Evolutionary conservation across 2,329 filamentous ascomycete species (phyloP).

Genomic region (Colletotrichum scovillei): DNA sequence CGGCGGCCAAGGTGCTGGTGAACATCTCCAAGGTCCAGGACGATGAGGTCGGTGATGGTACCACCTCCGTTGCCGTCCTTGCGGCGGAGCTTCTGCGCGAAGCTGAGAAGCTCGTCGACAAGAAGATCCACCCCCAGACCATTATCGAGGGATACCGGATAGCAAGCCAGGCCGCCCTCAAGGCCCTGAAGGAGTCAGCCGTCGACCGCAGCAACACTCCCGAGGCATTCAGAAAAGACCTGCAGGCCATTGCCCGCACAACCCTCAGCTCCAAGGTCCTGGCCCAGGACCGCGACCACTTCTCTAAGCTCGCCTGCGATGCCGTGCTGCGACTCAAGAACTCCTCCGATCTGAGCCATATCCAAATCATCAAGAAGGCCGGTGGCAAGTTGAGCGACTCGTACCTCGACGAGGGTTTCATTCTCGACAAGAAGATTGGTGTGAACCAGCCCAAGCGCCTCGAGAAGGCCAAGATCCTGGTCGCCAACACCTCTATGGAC

Average conservation of each 20-base stretch:
- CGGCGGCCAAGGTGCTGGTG: slow-evolving; percentile 96
- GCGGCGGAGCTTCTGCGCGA: slow-evolving; percentile 95
- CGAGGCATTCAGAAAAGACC: slow-evolving; percentile 87
- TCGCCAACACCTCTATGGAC: slow-evolving; percentile 99
- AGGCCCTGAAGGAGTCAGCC: slow-evolving; percentile 84
- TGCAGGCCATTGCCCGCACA: slow-evolving; percentile 90
- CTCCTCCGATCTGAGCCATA: slow-evolving; percentile 94
- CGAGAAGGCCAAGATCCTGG: slow-evolving; percentile 97
- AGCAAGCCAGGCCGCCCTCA: slow-evolving; percentile 89
- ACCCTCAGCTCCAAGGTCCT: slow-evolving; percentile 98
- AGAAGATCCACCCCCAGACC: slow-evolving; percentile 99
- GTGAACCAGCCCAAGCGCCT: slow-evolving; percentile 98
- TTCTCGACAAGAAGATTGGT: slow-evolving; percentile 98
- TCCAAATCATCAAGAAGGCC: slow-evolving; percentile 99
- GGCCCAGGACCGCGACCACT: slow-evolving; percentile 92
- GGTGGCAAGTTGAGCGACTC: slow-evolving; percentile 98
- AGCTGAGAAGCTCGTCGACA: slow-evolving; percentile 95
- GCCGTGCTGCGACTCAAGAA: slow-evolving; percentile 91
- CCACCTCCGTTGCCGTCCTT: slow-evolving; percentile 96
- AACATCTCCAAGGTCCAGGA: slow-evolving; percentile 99
- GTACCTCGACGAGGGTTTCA: slow-evolving; percentile 98
- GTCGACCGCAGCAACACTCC: slow-evolving; percentile 90
- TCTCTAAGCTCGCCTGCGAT: slow-evolving; percentile 88
- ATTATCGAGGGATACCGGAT: slow-evolving; percentile 99
- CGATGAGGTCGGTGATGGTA: slow-evolving; percentile 97